A percentile compares a stretch with the other conserved stretches of the same genome.
phyloP scores from a whole-genome alignment of 768 basidiomycete species.

The Leccinum rimulosum region DNA sequence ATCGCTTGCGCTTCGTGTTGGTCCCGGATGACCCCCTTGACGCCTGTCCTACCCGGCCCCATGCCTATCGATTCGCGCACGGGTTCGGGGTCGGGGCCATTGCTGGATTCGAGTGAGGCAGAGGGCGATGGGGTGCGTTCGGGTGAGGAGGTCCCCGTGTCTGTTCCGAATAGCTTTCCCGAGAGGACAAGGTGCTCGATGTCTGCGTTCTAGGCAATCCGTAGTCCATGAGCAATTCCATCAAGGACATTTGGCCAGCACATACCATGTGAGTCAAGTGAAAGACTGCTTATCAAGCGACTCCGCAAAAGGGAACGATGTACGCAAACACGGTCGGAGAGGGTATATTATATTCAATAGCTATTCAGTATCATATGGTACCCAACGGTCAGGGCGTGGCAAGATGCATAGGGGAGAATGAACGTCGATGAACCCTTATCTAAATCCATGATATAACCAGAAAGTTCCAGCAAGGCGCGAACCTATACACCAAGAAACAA shows the following conservation, averaged over 20 bases:
- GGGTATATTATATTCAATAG: neutral
- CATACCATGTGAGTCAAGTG: conserved; percentile 16
- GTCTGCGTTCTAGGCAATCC: conserved; percentile 36
- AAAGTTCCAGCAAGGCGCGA: neutral
- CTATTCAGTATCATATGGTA: neutral
- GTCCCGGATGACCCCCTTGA: conserved; percentile 87
- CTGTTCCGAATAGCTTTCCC: conserved; percentile 66
- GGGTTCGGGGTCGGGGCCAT: conserved; percentile 24
- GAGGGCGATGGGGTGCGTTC: conserved; percentile 57
- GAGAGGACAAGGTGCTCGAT: conserved; percentile 76
- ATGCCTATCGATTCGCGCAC: conserved; percentile 68
- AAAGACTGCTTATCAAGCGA: conserved; percentile 17
- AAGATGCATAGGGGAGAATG: neutral
- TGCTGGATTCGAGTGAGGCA: conserved; percentile 22
- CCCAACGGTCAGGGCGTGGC: neutral
- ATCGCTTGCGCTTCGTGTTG: conserved; percentile 63
- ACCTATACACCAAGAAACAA: conserved; percentile 4
- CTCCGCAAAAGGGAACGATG: neutral
- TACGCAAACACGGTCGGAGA: neutral
- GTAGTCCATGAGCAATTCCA: neutral
- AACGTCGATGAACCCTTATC: neutral
- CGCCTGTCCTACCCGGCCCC: conserved; percentile 84
- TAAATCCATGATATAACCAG: neutral
- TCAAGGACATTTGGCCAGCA: neutral
- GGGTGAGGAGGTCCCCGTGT: conserved; percentile 59